Evolutionary conservation across 2,329 filamentous ascomycete species (phyloP), one percentile per base, ranked within the genome.

Genomic region (Sporothrix phasma): DNA sequence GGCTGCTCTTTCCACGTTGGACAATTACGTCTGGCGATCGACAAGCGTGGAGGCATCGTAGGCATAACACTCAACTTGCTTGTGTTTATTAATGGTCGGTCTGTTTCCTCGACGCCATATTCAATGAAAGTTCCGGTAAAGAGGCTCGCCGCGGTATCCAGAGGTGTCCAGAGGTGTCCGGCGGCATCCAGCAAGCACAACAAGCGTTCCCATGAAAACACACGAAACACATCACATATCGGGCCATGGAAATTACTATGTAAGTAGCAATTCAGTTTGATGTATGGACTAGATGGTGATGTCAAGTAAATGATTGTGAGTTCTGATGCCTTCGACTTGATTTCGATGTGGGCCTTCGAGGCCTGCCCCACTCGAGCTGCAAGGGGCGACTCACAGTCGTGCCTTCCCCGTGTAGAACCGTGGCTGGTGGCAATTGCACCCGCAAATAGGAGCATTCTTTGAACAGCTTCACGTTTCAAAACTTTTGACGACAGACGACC

Each of bases 301-400:
- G 17, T 15, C 19, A 11, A 10, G 10, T 15, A 6, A 15, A 4
- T 17, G 22, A 15, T 26, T 11, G 22, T 47, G 7, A 4, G 19
- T 47, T 45, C 26, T 13, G 22, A 43, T 43, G 41, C 41, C 41
- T 1, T 46, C 5, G 46, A 49, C 29, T 13, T 51, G 47, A 26
- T 11, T 34, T 51, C 46, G 47, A 51, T 29, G 49, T 53, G 26
- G 45, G 24, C 3, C 45, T 24, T 15, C 22, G 22, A 47, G 3
- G 45, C 26, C 24, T 15, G 51, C 19, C 51, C 51, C 51, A 56
- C 51, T 56, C 51, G 11, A 56, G 51, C 51, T 56, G 51, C 51
- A n/a, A 56, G 51, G 51, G 51, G 51, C 51, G 37, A 24, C 51
- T 31, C 51, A 56, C 51, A 56, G 51, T 31, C 51, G 51, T 56